Conservation (phyloP, 2,329 filamentous ascomycete genomes). For the Rhynchosporium secalis region DNA sequence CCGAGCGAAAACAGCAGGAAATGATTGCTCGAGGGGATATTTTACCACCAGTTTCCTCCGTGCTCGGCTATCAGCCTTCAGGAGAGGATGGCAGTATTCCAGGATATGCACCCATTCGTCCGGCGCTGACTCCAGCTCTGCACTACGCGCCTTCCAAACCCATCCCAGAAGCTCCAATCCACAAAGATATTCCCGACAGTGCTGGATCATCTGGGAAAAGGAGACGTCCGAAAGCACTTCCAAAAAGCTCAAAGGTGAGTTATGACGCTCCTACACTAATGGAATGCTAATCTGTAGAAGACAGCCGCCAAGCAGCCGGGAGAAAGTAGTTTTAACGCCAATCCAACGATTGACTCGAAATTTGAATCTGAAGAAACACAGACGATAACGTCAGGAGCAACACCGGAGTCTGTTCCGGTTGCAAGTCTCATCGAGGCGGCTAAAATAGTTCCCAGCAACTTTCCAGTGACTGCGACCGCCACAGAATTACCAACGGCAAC, state of each 20-base stretch:
- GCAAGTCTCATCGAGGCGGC: conserved; percentile 3
- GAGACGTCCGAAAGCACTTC: conserved; percentile 23
- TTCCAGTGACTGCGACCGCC: not conserved
- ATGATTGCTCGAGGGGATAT: conserved; percentile 35
- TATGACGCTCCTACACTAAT: not conserved
- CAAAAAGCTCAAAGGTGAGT: conserved; percentile 30
- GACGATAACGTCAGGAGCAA: not conserved
- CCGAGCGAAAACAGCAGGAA: conserved; percentile 33
- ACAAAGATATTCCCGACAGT: conserved; percentile 17
- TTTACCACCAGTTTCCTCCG: conserved; percentile 27
- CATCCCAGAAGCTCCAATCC: conserved; percentile 19
- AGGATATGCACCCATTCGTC: conserved; percentile 18
- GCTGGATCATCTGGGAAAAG: conserved; percentile 30
- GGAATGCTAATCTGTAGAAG: not conserved
- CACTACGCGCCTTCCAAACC: conserved; percentile 13
- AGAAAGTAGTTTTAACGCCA: conserved; percentile 28
- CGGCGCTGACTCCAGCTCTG: conserved; percentile 3
- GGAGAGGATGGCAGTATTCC: conserved; percentile 22
- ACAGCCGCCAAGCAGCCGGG: conserved; percentile 22
- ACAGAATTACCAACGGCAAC: no score
- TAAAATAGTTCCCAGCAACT: not conserved
- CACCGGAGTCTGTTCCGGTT: not conserved
- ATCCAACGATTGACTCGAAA: conserved; percentile 4
- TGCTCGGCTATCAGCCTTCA: conserved; percentile 12
- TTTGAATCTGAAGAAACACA: conserved; percentile 2